These are phyloP conservation scores for Corylus avellana DNA, from an alignment of 306 rosid genomes.

Conservation along the genomic window DNA sequence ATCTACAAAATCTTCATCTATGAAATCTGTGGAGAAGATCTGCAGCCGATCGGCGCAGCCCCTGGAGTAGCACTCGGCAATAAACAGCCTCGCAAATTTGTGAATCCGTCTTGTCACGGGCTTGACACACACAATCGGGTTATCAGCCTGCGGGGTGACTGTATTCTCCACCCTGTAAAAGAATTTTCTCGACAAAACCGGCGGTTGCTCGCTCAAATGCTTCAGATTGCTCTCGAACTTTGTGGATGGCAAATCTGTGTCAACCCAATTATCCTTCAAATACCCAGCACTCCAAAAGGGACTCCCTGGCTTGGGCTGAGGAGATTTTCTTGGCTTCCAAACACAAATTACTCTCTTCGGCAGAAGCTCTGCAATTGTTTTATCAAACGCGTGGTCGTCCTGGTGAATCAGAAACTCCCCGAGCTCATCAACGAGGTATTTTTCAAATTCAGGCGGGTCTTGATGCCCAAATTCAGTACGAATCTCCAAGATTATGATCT, in stretches of 20 bases:
- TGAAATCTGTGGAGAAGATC: conserved; percentile 77
- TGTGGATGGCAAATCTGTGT: conserved; percentile 86
- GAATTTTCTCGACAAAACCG: conserved; percentile 57
- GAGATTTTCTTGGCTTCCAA: conserved; percentile 81
- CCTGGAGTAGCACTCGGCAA: conserved; percentile 52
- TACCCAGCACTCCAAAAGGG: conserved; percentile 67
- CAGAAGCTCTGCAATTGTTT: conserved; percentile 59
- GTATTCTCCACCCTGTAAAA: conserved; percentile 94
- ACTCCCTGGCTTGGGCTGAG: conserved; percentile 60
- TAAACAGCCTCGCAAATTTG: conserved; percentile 67
- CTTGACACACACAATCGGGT: conserved; percentile 71
- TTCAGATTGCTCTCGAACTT: conserved; percentile 79
- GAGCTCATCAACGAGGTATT: conserved; percentile 58
- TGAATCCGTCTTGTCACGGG: conserved; percentile 77
- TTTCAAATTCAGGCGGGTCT: conserved; percentile 79
- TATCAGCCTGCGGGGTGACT: conserved; percentile 79
- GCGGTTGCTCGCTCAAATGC: conserved; percentile 63
- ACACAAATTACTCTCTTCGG: conserved; percentile 76
- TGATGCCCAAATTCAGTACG: conserved; percentile 79
- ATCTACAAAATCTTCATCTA: conserved; percentile 80
- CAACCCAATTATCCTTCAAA: conserved; percentile 76
- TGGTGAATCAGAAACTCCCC: conserved; percentile 69
- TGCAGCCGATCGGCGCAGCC: conserved; percentile 61
- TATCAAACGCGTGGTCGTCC: conserved; percentile 61
- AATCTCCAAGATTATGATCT: conserved; percentile 74